phyloP scores from a whole-genome alignment of 352 stramenopile species.

The Pythium rhizo-oryzae region DNA sequence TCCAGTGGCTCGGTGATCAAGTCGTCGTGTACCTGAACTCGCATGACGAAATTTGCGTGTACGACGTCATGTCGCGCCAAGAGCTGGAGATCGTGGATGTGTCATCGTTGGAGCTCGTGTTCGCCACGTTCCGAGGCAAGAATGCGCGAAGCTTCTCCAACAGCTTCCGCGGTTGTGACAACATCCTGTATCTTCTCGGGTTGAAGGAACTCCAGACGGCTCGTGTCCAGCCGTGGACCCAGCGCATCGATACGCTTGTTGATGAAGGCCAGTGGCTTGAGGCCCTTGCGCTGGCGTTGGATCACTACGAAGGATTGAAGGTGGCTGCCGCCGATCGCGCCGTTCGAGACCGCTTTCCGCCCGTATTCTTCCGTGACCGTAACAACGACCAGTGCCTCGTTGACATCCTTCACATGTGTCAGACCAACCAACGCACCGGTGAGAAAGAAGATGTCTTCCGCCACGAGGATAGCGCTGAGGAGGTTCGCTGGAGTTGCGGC shows the following conservation, averaged over 20 bases:
- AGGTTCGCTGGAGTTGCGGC: constrained; percentile 84
- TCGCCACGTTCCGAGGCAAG: constrained; percentile 91
- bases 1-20: constrained; percentile 96
- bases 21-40: constrained; percentile 95
- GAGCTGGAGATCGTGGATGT: constrained; percentile 96
- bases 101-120: constrained; percentile 92
- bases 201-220: constrained; percentile 92
- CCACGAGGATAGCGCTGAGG: constrained; percentile 62
- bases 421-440: constrained; percentile 87
- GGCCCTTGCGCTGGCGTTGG: constrained; percentile 93
- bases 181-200: constrained; percentile 93
- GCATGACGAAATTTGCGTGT: constrained; percentile 96
- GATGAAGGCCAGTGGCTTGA: constrained; percentile 97
- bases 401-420: constrained; percentile 89
- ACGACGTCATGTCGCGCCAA: constrained; percentile 96
- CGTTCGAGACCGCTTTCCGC: constrained; percentile 81
- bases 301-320: constrained; percentile 95
- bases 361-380: constrained; percentile 88
- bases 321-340: constrained; percentile 75
- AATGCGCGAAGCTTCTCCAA: constrained; percentile 82
- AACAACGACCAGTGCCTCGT: constrained; percentile 91
- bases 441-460: constrained; percentile 88
- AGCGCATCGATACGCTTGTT: constrained; percentile 94
- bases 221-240: constrained; percentile 91
- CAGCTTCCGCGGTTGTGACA: constrained; percentile 93